Percentiles rank a stretch among this genome's conserved stretches.
phyloP scores from a whole-genome alignment of 1,139 yeast genomes.

The Maudiozyma humilis region DNA sequence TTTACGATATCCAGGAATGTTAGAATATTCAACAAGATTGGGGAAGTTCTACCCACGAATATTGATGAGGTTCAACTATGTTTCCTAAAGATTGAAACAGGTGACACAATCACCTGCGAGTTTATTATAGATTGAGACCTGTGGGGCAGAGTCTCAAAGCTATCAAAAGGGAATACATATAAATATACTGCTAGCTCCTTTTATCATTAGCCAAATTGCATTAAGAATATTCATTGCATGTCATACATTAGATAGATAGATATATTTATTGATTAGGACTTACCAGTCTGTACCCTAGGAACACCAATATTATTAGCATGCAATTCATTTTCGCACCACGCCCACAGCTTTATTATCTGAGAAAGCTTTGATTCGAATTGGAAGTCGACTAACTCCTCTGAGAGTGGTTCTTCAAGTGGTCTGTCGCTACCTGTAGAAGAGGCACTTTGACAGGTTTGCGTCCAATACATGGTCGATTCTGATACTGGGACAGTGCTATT shows the following conservation, averaged over 20 bases:
- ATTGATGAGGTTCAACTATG: slow-evolving; percentile 48
- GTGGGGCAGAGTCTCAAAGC: no score
- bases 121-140: slow-evolving; percentile 16
- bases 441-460: background rate
- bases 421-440: background rate
- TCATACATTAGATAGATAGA: background rate
- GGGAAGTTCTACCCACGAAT: slow-evolving; percentile 23
- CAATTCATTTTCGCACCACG: slow-evolving; percentile 50
- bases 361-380: slow-evolving; percentile 40
- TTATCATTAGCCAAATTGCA: background rate
- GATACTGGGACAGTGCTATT: background rate
- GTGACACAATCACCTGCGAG: slow-evolving; percentile 48
- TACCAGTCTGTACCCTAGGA: slow-evolving; percentile 29
- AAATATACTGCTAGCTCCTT: slow-evolving; percentile 6
- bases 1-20: slow-evolving; percentile 32
- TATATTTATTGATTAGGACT: no score
- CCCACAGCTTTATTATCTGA: slow-evolving; percentile 51
- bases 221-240: background rate
- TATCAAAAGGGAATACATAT: slow-evolving; percentile 16
- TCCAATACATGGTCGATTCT: background rate
- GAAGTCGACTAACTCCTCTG: background rate
- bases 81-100: slow-evolving; percentile 58
- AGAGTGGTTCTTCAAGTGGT: background rate
- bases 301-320: slow-evolving; percentile 35
- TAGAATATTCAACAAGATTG: slow-evolving; percentile 30